These are phyloP conservation scores for Nematodospora anomalae DNA, from an alignment of 1,139 yeast species.

Conservation along the genomic window DNA sequence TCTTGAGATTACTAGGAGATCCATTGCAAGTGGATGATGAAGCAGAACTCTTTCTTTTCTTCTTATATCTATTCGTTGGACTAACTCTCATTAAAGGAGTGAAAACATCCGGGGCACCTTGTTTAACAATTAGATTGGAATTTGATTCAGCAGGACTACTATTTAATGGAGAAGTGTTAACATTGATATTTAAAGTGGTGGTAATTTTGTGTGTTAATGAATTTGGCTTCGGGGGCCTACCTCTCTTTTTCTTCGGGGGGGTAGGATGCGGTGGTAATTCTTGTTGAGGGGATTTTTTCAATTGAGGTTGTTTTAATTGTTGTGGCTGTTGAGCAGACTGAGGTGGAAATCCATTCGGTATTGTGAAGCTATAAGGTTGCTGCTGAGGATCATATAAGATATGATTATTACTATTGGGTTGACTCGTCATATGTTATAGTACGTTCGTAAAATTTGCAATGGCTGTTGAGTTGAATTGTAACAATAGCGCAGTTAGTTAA, in stretches of 20 bases:
- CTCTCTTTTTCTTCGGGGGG: slow-evolving; percentile 42
- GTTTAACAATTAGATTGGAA: slow-evolving; percentile 39
- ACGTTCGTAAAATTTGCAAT: no score
- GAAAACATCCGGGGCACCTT: slow-evolving; percentile 48
- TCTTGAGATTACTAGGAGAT: slow-evolving; percentile 15
- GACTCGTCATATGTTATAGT: not conserved
- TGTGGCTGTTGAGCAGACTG: slow-evolving; percentile 1
- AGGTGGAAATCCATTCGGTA: not conserved
- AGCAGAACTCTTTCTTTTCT: slow-evolving; percentile 17
- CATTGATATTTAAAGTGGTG: slow-evolving; percentile 44
- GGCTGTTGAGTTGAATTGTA: no score
- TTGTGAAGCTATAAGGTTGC: not conserved
- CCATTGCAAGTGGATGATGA: slow-evolving; percentile 5
- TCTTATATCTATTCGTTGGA: slow-evolving; percentile 26
- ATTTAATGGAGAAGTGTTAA: slow-evolving; percentile 37
- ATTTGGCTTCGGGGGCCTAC: slow-evolving; percentile 49
- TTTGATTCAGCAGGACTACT: slow-evolving; percentile 39
- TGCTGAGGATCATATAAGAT: not conserved
- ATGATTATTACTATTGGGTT: not conserved
- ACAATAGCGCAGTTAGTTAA: no score
- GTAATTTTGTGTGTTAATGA: slow-evolving; percentile 43
- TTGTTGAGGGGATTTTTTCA: not conserved
- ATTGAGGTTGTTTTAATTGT: not conserved
- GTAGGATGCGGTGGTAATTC: slow-evolving; percentile 9
- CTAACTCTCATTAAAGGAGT: slow-evolving; percentile 50